A percentile compares a stretch with the other conserved stretches of the same genome.
Evolutionary conservation across 176 grass and related monocot species (phyloP).

Genomic region (Eragrostis curvula): DNA sequence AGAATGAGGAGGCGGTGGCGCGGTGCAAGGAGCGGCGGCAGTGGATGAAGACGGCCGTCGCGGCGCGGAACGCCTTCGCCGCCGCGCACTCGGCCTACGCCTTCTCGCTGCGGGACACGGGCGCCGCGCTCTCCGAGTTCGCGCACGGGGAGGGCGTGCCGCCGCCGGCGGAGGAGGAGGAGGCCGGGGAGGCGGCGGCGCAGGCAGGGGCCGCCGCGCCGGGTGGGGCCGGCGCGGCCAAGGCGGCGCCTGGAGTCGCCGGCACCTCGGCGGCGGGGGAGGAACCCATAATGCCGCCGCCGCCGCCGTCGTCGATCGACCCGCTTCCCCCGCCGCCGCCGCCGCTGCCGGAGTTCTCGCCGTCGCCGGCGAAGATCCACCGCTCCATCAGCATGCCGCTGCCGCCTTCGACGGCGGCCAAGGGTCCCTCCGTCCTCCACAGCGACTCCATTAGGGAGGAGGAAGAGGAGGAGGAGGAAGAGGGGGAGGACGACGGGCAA

Average conservation of each 20-base stretch:
- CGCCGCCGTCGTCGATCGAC: constrained; percentile 46
- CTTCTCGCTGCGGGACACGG: constrained; percentile 68
- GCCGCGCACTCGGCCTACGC: constrained; percentile 85
- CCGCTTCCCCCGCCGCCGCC: constrained; percentile 77
- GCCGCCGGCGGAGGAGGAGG: not conserved
- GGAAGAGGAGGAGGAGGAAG: constrained; percentile 60
- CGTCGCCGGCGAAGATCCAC: constrained; percentile 77
- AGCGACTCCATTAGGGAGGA: constrained; percentile 75
- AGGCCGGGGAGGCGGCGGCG: not conserved
- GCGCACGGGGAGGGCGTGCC: constrained; percentile 72
- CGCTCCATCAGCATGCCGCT: constrained; percentile 92
- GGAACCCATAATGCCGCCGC: constrained; percentile 44
- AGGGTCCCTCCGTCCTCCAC: constrained; percentile 42
- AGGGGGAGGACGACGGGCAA: constrained; percentile 49
- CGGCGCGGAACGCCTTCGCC: constrained; percentile 83
- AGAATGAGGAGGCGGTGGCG: constrained; percentile 90
- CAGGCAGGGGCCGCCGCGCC: not conserved
- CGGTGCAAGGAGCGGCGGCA: constrained; percentile 88
- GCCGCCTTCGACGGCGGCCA: constrained; percentile 40
- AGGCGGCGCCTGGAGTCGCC: not conserved
- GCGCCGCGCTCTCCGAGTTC: constrained; percentile 86
- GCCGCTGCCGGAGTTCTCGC: constrained; percentile 83
- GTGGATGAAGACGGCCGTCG: constrained; percentile 75
- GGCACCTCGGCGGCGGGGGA: constrained; percentile 3
- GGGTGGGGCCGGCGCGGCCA: not conserved